Evolutionary conservation across 768 basidiomycete genomes (phyloP), one percentile per base, ranked within the genome.

Genomic region (Tricholomella constricta): DNA sequence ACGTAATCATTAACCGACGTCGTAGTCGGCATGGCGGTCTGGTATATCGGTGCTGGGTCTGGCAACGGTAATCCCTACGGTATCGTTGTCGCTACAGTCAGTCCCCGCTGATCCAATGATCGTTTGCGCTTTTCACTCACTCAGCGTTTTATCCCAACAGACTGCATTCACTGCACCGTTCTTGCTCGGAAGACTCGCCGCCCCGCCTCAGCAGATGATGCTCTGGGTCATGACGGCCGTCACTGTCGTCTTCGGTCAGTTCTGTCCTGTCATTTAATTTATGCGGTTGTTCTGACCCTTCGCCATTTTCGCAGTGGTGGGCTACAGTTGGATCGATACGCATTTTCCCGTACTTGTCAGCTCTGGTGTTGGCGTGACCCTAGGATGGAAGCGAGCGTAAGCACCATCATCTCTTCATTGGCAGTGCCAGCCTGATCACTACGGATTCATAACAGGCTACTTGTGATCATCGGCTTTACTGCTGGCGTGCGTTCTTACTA

Each of bases 381-480:
- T 78, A 12, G 75, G 73, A 14, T 78, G 75, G 75, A 75, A 72
- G 51, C 63, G 76, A 64, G 75, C 71, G 74, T 76, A 61, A 42
- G 74, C 65, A 36, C 20, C 2, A 5, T 10, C 8, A 15, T 15
- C 0, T 22, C 46, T 15, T 26, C 7, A 17, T 27, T 2, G 26
- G 6, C 11, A 22, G 25, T 7, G 7, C 8, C 22, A 31, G 31
- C 12, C 48, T 38, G 31, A 27, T 26, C n/a, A 11, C n/a, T n/a
- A n/a, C 26, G 12, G 31, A 9, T 31, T 20, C 14, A 11, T 20
- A n/a, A 1, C 27, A 78, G 77, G 22, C 57, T 78, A 23, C 68
- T 78, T 17, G 75, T 78, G 48, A 70, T 75, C 27, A 72, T 75
- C 46, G 77, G 77, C 2, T 78, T 78, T 27, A 66, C 70, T n/a